These are phyloP conservation scores for Strigomonas oncopelti DNA, from an alignment of 208 protist genomes.

Conservation along the genomic window DNA sequence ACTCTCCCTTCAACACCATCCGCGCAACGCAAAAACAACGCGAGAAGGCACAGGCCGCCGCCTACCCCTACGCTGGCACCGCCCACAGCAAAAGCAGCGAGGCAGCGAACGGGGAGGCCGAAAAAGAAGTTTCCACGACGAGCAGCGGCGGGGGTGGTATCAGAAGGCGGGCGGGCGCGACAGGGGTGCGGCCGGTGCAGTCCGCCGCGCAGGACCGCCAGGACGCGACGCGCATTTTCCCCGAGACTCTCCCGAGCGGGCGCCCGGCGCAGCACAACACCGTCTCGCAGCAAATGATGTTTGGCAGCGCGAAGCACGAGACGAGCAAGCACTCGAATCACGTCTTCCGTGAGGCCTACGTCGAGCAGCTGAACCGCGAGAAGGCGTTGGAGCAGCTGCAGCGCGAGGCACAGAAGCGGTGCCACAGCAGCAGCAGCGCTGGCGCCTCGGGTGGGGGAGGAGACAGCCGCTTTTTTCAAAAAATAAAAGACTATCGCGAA, in stretches of 20 bases:
- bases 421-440: no score
- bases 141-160: not conserved
- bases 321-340: constrained; percentile 5
- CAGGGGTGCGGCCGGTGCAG: constrained; percentile 37
- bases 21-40: no score
- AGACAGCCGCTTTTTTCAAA: constrained; percentile 51
- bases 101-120: no score
- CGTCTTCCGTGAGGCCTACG: constrained; percentile 16
- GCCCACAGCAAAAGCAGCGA: not conserved
- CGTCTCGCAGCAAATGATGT: constrained; percentile 54
- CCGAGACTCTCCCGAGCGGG: constrained; percentile 73
- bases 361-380: constrained; percentile 38
- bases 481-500: constrained; percentile 64
- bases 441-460: constrained; percentile 7
- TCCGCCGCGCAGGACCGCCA: constrained; percentile 34
- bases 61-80: not conserved
- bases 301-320: constrained; percentile 16
- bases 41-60: no score
- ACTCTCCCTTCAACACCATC: no score
- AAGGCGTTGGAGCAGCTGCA: constrained; percentile 42
- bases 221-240: constrained; percentile 60
- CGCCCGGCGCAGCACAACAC: constrained; percentile 67
- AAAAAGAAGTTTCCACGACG: no score
- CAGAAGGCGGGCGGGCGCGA: not conserved
- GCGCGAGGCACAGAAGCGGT: constrained; percentile 29